Conservation (phyloP, 2,329 filamentous ascomycete genomes). For the Periconia sp. region DNA sequence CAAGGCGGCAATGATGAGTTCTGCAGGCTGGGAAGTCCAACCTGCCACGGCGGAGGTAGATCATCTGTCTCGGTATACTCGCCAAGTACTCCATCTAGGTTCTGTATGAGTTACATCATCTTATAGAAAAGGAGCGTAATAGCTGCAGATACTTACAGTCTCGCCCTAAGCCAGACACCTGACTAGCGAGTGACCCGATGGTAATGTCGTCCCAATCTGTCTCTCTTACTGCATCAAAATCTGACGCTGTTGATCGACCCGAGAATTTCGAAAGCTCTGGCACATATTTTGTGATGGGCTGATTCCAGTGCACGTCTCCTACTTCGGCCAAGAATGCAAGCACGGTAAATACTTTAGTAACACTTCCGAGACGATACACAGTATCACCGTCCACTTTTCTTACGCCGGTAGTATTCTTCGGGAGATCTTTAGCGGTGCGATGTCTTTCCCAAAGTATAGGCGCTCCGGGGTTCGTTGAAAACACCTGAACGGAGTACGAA, state of each 20-base stretch:
- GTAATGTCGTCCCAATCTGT: slow-evolving; percentile 22
- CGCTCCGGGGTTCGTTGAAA: slow-evolving; percentile 25
- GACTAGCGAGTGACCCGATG: slow-evolving; percentile 21
- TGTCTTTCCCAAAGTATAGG: slow-evolving; percentile 27
- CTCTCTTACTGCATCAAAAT: slow-evolving; percentile 26
- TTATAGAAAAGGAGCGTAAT: slow-evolving; percentile 14
- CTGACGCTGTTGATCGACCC: slow-evolving; percentile 9
- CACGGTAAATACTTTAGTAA: slow-evolving; percentile 55
- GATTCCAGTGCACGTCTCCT: slow-evolving; percentile 49
- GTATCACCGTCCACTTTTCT: slow-evolving; percentile 39
- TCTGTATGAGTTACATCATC: slow-evolving; percentile 46
- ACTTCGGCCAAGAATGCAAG: slow-evolving; percentile 51
- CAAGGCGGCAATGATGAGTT: slow-evolving; percentile 23
- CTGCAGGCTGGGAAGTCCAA: slow-evolving; percentile 21
- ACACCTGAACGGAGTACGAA: slow-evolving; percentile 32
- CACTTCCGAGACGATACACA: slow-evolving; percentile 54
- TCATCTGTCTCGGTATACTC: slow-evolving; percentile 29
- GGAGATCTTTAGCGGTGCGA: slow-evolving; percentile 23
- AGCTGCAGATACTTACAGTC: slow-evolving; percentile 19
- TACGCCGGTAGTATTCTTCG: slow-evolving; percentile 22
- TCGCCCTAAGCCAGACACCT: slow-evolving; percentile 31
- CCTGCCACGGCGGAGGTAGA: slow-evolving; percentile 16
- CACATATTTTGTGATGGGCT: slow-evolving; percentile 26
- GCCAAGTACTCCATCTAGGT: slow-evolving; percentile 33
- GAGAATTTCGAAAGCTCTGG: slow-evolving; percentile 17